Percentiles rank a stretch among this genome's conserved stretches.
These are phyloP conservation scores for Pseudogymnoascus sp. DNA, from an alignment of 2,329 filamentous ascomycete genomes.

Conservation along the genomic window DNA sequence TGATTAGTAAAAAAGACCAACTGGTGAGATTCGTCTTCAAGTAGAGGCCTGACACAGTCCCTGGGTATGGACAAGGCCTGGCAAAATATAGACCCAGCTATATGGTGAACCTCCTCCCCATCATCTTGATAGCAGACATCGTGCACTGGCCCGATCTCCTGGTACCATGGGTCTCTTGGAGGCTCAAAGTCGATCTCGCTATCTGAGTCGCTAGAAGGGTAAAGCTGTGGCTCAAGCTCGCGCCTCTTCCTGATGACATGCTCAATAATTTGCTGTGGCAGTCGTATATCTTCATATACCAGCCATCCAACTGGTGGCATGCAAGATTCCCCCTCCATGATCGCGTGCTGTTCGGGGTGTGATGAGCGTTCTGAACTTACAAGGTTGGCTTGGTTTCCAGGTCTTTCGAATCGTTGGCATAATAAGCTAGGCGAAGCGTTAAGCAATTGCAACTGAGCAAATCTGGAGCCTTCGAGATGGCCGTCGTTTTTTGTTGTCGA, in stretches of 20 bases:
- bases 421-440: conserved; percentile 5
- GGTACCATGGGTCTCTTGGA: conserved; percentile 4
- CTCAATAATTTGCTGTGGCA: neutral
- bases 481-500: neutral
- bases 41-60: neutral
- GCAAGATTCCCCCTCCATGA: neutral
- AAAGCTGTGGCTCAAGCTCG: neutral
- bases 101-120: neutral
- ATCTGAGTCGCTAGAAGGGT: neutral
- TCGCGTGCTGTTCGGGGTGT: neutral
- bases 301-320: neutral
- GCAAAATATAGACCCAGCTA: conserved; percentile 2
- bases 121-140: neutral
- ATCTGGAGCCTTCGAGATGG: conserved; percentile 5
- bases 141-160: conserved; percentile 7
- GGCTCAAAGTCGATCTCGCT: neutral
- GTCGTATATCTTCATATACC: neutral
- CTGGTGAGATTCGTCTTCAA: conserved; percentile 15
- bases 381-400: neutral
- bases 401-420: conserved; percentile 7
- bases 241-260: neutral
- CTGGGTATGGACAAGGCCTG: neutral
- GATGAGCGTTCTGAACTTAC: neutral
- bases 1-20: conserved; percentile 27
- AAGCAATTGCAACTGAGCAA: neutral